Base-by-base conservation (phyloP, 495 filamentous ascomycete genomes). In the Hypoxylon cercidicola region DNA sequence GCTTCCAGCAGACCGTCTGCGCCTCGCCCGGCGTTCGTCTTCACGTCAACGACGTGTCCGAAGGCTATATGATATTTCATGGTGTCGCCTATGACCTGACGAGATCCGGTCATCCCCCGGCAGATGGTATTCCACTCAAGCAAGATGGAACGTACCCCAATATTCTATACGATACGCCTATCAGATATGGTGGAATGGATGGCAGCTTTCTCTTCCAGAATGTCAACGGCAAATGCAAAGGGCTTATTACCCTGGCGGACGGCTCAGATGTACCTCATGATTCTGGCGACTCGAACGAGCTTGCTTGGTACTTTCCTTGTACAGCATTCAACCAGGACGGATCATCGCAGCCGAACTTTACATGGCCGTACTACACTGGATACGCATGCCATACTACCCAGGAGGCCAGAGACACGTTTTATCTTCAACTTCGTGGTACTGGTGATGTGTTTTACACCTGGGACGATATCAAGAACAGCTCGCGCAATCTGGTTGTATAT, bases 301-400 rank as follows among this genome's bases (percentile, higher is more conserved):
- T 99, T 53, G 96, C 90, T 0, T 99, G 95, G 93, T 99, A 99
- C 74, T 97, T 97, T 73, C 96, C 96, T 0, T 99, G 96, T 81
- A 86, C 79, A 8, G 81, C 90, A 4, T 96, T 93, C 82, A 94
- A 93, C 52, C 95, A 97, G 69, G 96, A 99, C 72, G 96, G 96
- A 11, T 97, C 93, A 11, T 87, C 82, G 15, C 76, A 83, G 49
- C 88, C 89, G 0, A 96, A 98, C 73, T 74, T 78, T 21, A 93
- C 93, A 0, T 78, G 78, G n/a, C 83, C 86, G 0, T 88, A 88
- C 69, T 32, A 58, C 40, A 70, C 84, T 15, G 95, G 96, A 11
- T 98, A 94, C 77, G 82, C 82, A n/a, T 99, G 96, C 73, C 96
- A 99, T 70, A 97, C 93, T 0, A 88, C 87, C 1, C 76, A 73